Base-by-base conservation (phyloP, 2,329 filamentous ascomycete genomes). In the Botryotinia globosa region DNA sequence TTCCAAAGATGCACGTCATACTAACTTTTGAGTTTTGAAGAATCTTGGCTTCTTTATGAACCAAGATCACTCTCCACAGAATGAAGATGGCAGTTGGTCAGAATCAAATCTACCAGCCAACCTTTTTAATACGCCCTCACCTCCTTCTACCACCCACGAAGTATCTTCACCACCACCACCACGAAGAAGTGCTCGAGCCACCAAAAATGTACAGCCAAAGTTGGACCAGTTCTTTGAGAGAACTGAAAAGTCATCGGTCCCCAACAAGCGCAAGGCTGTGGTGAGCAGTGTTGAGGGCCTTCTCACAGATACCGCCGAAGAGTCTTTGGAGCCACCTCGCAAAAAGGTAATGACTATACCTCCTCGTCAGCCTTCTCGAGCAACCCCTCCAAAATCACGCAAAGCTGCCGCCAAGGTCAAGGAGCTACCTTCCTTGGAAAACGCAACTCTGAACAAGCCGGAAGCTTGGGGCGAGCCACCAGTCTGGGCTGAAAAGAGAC, bases 401-500 rank as follows among this genome's bases (percentile, higher is more conserved):
- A 67, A 42, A 29, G 20, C 34, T 1, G 6, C 51, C 14, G 12
- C 48, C 25, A 68, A 56, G n/a, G 18, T 4, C 3, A 68, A 68
- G 51, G 48, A 58, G 25, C 18, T 56, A 32, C 65, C 65, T 56
- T 67, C 64, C 1, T 34, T 67, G 3, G 67, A 68, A 25, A 73
- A 72, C 4, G 22, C 32, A 29, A 71, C 62, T 20, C n/a, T 64
- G 9, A 71, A 32, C n/a, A 79, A 77, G 61, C 76, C 77, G 6
- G 73, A 77, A 5, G 74, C 78, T 8, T 72, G 74, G 64, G 77
- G 76, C 2, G 20, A 75, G n/a, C 87, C 88, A 10, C 80, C 82
- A 18, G 85, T 89, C 0, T 91, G 88, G 87, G 85, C 89, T 0
- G 82, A 87, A 8, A 81, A 81, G 51, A 85, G 91, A 6, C 87